Conservation (phyloP, 2,329 filamentous ascomycete species). For the Daldinia sp. region DNA sequence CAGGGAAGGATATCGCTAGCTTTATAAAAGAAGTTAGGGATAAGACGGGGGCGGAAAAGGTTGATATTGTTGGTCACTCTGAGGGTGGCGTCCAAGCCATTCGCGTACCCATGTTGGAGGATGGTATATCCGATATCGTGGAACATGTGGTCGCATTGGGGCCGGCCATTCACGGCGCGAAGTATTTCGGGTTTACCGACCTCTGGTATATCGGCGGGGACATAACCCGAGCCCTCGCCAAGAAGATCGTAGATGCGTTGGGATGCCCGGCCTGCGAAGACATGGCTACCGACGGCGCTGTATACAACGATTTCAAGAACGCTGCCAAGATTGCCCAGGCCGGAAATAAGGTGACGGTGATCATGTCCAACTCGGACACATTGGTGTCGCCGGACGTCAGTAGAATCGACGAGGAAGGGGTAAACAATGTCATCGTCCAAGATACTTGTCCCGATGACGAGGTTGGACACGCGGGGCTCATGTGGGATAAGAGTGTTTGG, state of each 20-base stretch:
- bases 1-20: constrained; percentile 50
- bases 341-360: constrained; percentile 42
- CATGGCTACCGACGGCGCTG: constrained; percentile 38
- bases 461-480: constrained; percentile 41
- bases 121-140: constrained; percentile 39
- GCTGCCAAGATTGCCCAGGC: constrained; percentile 37
- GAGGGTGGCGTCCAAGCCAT: constrained; percentile 53
- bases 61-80: constrained; percentile 54
- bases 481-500: constrained; percentile 43
- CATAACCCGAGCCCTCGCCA: constrained; percentile 35
- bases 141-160: constrained; percentile 41
- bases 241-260: constrained; percentile 29
- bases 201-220: constrained; percentile 43
- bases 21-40: constrained; percentile 50
- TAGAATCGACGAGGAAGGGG: constrained; percentile 38
- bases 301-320: constrained; percentile 34
- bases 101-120: constrained; percentile 43
- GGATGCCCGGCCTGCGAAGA: constrained; percentile 44
- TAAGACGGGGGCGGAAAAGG: constrained; percentile 48
- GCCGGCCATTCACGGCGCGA: constrained; percentile 42
- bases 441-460: constrained; percentile 41
- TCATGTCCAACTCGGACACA: constrained; percentile 39
- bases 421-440: constrained; percentile 40
- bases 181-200: constrained; percentile 43
- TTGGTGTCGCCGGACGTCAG: constrained; percentile 40